Base-by-base conservation (phyloP, 129 eudicot species). In the Saposhnikovia divaricata region DNA sequence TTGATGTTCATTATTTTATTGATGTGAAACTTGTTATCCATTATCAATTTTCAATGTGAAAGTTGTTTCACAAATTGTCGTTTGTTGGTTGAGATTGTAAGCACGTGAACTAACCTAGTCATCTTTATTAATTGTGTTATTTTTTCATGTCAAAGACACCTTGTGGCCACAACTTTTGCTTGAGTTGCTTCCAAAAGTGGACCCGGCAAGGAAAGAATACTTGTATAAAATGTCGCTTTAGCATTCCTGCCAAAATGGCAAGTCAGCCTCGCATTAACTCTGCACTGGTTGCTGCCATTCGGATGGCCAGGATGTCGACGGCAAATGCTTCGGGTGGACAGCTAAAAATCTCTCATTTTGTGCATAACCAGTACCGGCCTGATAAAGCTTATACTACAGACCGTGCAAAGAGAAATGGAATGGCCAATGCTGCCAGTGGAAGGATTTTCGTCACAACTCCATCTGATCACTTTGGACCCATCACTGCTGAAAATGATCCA, bases 101-200 rank as follows among this genome's bases (percentile, higher is more conserved):
- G 21, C 16, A 5, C 9, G 18, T 66, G 21, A 66, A 68, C 73
- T 13, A 68, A 68, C 34, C 0, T 4, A 28, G 14, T 10, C 19
- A 65, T 31, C 4, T 69, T 34, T 6, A 75, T n/a, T 45, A 27
- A 25, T 25, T 4, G 15, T 45, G 40, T 19, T 44, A 38, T 51
- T 13, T 75, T 51, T 39, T 78, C 77, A 77, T 77, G 57, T 78
- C 39, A 5, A 87, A 91, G 96, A 87, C 91, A 38, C 90, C 91
- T 28, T 91, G 96, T 61, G 96, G 96, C 28, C 96, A 91, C 80
- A 91, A 89, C 73, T 89, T 91, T 47, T 91, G 96, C 81, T 81
- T 91, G 75, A 87, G 80, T 48, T 91, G 96, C 82, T 91, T 91
- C 47, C 88, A 89, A 21, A 89, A 84, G 79, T 87, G 92, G 96